phyloP scores from a whole-genome alignment of 192 early-diverging fungal species.

The Backusella parvicylindrica region DNA sequence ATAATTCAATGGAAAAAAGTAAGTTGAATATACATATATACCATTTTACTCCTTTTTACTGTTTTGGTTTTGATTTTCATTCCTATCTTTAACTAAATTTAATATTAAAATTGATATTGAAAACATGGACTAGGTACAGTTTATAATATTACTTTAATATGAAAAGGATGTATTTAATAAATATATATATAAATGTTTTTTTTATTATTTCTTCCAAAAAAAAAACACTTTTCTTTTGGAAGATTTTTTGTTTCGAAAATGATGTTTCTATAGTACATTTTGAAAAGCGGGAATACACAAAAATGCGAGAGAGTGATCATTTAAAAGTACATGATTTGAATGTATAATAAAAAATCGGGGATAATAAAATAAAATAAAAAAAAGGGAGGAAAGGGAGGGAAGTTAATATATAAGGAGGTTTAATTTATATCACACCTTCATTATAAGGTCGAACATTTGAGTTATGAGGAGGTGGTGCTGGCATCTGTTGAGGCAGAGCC shows the following conservation, averaged over 20 bases:
- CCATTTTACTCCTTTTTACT: too few relatives aligned
- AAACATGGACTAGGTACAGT: too few relatives aligned
- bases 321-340: neutral
- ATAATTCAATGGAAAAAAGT: too few relatives aligned
- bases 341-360: constrained; percentile 1
- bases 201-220: neutral
- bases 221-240: neutral
- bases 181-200: neutral
- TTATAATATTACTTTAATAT: too few relatives aligned
- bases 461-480: neutral
- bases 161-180: too few relatives aligned
- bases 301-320: neutral
- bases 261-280: neutral
- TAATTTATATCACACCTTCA: neutral
- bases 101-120: too few relatives aligned
- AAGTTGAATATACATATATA: too few relatives aligned
- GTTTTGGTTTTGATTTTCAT: too few relatives aligned
- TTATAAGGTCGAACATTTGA: neutral
- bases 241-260: neutral
- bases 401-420: neutral
- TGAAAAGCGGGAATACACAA: neutral
- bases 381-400: neutral
- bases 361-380: neutral
- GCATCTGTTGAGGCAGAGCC: neutral
- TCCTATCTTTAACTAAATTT: too few relatives aligned